These are phyloP conservation scores for Termitomyces sp. DNA, from an alignment of 768 basidiomycete species.

Conservation along the genomic window DNA sequence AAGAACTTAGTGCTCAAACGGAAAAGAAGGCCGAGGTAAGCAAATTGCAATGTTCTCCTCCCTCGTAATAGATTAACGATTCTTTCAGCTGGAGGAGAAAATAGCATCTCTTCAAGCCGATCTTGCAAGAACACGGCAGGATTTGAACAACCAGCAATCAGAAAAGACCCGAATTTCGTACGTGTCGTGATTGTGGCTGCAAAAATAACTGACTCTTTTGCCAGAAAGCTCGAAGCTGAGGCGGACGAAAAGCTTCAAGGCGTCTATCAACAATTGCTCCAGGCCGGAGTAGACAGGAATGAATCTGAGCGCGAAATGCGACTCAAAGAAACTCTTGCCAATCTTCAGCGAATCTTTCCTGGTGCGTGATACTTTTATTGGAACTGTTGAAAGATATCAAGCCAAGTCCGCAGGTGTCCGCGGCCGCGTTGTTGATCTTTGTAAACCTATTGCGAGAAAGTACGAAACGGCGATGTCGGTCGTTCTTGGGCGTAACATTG, in stretches of 20 bases:
- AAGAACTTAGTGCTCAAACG: conserved; percentile 48
- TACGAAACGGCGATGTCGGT: conserved; percentile 92
- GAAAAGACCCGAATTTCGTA: conserved; percentile 81
- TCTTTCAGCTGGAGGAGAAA: conserved; percentile 57
- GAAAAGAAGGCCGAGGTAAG: conserved; percentile 59
- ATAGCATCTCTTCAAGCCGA: conserved; percentile 55
- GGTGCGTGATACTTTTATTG: conserved; percentile 36
- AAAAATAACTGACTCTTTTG: background rate
- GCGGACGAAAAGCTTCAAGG: conserved; percentile 88
- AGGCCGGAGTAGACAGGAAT: conserved; percentile 85
- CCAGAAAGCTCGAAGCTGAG: conserved; percentile 86
- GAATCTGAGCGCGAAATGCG: conserved; percentile 82
- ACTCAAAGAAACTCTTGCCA: conserved; percentile 83
- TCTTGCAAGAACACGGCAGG: conserved; percentile 63
- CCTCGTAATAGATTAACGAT: background rate
- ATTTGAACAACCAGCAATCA: conserved; percentile 81
- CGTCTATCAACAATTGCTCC: conserved; percentile 78
- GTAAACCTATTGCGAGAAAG: conserved; percentile 89
- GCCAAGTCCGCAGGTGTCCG: conserved; percentile 66
- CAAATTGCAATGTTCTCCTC: background rate
- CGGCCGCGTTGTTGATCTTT: conserved; percentile 89
- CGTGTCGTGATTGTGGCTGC: conserved; percentile 18
- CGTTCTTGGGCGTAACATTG: conserved; percentile 90
- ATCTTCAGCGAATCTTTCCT: conserved; percentile 86
- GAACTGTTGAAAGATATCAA: background rate